Percentiles rank a stretch among this genome's conserved stretches.
Conservation (phyloP, 805 yeast species). For the Wickerhamiella azymoides region DNA sequence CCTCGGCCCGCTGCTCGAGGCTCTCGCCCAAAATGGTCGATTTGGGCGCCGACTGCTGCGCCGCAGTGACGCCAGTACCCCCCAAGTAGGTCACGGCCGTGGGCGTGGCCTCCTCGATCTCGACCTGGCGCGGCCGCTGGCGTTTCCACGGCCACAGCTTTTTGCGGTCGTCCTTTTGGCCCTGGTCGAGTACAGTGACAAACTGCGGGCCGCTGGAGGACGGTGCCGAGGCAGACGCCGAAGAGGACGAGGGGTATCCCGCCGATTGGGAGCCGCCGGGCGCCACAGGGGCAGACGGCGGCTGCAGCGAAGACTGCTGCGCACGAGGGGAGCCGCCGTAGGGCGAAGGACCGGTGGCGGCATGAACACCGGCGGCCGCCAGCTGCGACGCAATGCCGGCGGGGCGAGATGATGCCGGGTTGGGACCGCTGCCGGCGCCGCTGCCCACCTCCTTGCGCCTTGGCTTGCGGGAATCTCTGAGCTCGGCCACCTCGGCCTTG, state of each 20-base stretch:
- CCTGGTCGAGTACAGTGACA: slow-evolving; percentile 10
- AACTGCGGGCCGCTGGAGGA: slow-evolving; percentile 5
- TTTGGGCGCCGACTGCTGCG: not conserved
- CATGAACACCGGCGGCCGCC: not conserved
- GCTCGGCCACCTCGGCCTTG: slow-evolving; percentile 20
- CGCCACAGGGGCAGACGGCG: too few relatives aligned
- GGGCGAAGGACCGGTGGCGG: not conserved
- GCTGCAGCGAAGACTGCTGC: not conserved
- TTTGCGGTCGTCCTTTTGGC: not conserved
- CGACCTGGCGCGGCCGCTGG: slow-evolving; percentile 5
- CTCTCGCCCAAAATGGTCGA: slow-evolving; percentile 29
- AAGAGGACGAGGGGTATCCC: too few relatives aligned
- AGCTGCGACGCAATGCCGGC: not conserved
- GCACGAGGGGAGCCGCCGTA: not conserved
- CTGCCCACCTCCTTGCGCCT: slow-evolving; percentile 9
- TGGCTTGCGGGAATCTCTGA: slow-evolving; percentile 14
- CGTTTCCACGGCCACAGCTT: slow-evolving; percentile 11
- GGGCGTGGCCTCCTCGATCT: not conserved
- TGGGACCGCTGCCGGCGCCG: not conserved
- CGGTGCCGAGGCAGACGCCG: not conserved
- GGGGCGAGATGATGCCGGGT: too few relatives aligned
- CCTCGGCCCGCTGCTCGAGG: slow-evolving; percentile 46
- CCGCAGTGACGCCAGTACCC: not conserved
- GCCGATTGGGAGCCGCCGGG: too few relatives aligned
- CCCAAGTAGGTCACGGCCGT: slow-evolving; percentile 2